Evolutionary conservation across 2,329 filamentous ascomycete genomes (phyloP), one percentile per base, ranked within the genome.

Genomic region (Fusarium circinatum): DNA sequence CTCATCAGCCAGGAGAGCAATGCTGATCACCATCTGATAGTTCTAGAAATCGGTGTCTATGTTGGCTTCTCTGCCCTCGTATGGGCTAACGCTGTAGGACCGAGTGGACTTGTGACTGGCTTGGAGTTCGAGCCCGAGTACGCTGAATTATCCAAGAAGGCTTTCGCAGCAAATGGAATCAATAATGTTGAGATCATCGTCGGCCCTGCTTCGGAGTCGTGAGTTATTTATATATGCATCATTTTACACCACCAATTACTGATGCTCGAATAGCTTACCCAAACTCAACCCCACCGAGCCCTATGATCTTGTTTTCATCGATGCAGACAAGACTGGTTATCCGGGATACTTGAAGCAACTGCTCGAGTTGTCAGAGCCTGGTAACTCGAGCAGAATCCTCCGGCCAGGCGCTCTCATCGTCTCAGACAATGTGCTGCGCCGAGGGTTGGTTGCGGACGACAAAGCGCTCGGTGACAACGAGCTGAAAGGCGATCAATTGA

Each of bases 261-360:
- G 17, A 58, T 38, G 28, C 13, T 15, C 24, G 17, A 17, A 8
- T 71, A 83, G 67, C 73, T 79, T 65, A 63, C 78, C 41, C 78
- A 84, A 82, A 41, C 73, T 81, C 36, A 47, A 58, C 36, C 71
- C 76, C 30, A 47, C 34, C 15, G 65, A 73, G 73, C 85, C 87
- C 8, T 89, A 86, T 72, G 87, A 89, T 77, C 79, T 88, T 49
- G 82, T 89, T 76, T 89, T 89, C 76, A 83, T 89, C 68, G 87
- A 89, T 65, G 87, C 87, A 30, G 83, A 89, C 65, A 89, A 89
- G 80, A 80, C 82, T 1, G 85, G 84, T n/a, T 88, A 89, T 75
- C 84, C 85, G 1, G 76, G 75, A 12, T 89, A 89, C 76, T 81
- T 89, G 42, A 76, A 80, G 26, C 80, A 83, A 36, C 84, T 89